Conservation (phyloP, 345 rosid genomes). For the Camelina sativa region DNA sequence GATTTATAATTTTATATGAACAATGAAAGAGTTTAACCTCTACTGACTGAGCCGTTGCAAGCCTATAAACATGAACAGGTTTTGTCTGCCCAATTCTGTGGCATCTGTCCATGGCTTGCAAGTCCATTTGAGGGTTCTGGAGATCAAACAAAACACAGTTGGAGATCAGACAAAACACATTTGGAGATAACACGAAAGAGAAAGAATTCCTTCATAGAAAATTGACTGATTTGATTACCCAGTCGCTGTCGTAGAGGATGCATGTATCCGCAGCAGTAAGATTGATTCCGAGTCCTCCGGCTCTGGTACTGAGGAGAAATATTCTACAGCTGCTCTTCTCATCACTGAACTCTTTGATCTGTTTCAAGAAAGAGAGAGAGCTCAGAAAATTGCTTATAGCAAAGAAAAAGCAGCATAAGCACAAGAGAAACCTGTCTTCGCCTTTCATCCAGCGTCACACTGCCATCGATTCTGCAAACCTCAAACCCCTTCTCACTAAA, state of each 20-base stretch:
- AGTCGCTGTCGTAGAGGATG: constrained; percentile 94
- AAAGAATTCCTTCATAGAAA: not conserved
- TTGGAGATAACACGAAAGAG: constrained; percentile 26
- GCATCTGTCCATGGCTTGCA: constrained; percentile 99
- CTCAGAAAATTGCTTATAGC: not conserved
- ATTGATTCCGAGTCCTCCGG: constrained; percentile 97
- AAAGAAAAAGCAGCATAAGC: not conserved
- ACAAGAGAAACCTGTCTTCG: constrained; percentile 68
- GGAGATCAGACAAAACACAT: constrained; percentile 34
- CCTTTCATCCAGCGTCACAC: constrained; percentile 76
- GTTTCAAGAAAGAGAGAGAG: constrained; percentile 24
- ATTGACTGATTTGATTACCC: constrained; percentile 57
- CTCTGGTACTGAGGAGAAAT: constrained; percentile 95
- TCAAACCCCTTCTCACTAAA: constrained; percentile 87
- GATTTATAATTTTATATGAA: not conserved
- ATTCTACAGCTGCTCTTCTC: constrained; percentile 64
- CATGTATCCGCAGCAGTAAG: constrained; percentile 98
- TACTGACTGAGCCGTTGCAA: constrained; percentile 85
- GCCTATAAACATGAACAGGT: constrained; percentile 98
- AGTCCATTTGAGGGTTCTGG: constrained; percentile 98
- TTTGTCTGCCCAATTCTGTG: constrained; percentile 99
- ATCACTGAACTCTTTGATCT: constrained; percentile 87
- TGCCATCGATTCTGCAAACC: constrained; percentile 93
- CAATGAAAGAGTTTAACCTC: constrained; percentile 60
- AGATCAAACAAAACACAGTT: constrained; percentile 36